These are phyloP conservation scores for Cercospora sp. DNA, from an alignment of 2,329 filamentous ascomycete species.

Conservation along the genomic window DNA sequence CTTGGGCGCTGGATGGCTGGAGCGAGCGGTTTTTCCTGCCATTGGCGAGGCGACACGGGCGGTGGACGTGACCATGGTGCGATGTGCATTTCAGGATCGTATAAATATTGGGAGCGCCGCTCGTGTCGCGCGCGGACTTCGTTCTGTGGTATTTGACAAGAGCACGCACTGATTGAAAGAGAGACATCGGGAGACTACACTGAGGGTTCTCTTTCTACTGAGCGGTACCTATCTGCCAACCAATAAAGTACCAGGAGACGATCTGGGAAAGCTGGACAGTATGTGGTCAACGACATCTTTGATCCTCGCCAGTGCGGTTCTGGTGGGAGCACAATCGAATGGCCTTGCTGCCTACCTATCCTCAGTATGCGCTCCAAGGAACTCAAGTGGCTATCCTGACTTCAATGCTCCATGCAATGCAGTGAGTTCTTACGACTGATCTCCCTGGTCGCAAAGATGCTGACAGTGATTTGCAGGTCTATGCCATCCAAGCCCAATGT, in stretches of 20 bases:
- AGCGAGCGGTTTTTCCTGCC: background rate
- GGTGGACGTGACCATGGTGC: background rate
- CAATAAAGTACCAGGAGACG: no score
- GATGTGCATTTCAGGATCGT: background rate
- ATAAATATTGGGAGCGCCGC: background rate
- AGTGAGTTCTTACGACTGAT: background rate
- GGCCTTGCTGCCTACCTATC: conserved; percentile 25
- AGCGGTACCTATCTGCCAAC: background rate
- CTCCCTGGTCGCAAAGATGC: background rate
- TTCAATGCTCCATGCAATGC: conserved; percentile 33
- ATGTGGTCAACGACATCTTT: conserved; percentile 3
- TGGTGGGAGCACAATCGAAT: conserved; percentile 11
- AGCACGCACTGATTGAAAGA: background rate
- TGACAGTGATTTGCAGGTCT: conserved; percentile 4
- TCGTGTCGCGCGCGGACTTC: background rate
- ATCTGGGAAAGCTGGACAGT: background rate
- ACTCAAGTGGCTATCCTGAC: conserved; percentile 26
- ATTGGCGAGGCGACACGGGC: background rate
- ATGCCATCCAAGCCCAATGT: conserved; percentile 30
- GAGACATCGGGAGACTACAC: no score
- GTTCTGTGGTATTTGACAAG: background rate
- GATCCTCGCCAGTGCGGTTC: background rate
- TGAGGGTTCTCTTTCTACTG: background rate
- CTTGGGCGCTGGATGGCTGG: background rate
- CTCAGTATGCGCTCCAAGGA: conserved; percentile 30